These are phyloP conservation scores for Pouteria glomerata DNA, from an alignment of 148 eudicot genomes.

Conservation along the genomic window DNA sequence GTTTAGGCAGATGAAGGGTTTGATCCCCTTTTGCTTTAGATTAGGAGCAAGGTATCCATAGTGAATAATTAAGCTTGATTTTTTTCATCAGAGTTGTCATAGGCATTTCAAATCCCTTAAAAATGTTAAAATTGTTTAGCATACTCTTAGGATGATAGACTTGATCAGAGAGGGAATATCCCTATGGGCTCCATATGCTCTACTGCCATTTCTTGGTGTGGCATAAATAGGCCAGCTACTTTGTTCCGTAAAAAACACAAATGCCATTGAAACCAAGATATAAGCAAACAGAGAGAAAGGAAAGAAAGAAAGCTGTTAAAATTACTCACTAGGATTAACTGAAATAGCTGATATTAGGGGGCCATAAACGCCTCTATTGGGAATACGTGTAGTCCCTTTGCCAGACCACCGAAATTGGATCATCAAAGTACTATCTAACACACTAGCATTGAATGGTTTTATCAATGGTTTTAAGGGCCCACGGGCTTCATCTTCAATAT, in stretches of 20 bases:
- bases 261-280: not conserved
- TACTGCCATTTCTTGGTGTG: not conserved
- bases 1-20: too few relatives aligned
- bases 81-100: too few relatives aligned
- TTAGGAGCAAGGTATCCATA: too few relatives aligned
- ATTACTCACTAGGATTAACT: conserved; percentile 47
- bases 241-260: not conserved
- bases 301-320: not conserved
- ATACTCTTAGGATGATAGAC: too few relatives aligned
- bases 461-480: conserved; percentile 43
- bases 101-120: too few relatives aligned
- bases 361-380: conserved; percentile 66
- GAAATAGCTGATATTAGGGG: conserved; percentile 76
- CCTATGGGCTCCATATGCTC: not conserved
- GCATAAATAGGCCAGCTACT: not conserved
- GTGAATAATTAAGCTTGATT: too few relatives aligned
- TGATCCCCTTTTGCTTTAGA: too few relatives aligned
- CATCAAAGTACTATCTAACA: conserved; percentile 46
- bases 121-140: too few relatives aligned
- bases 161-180: too few relatives aligned
- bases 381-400: conserved; percentile 75
- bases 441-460: conserved; percentile 38
- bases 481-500: conserved; percentile 55
- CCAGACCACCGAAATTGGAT: conserved; percentile 67
- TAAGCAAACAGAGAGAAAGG: not conserved